Conservation (phyloP, 2,329 filamentous ascomycete genomes). For the Scytalidium lignicola region DNA sequence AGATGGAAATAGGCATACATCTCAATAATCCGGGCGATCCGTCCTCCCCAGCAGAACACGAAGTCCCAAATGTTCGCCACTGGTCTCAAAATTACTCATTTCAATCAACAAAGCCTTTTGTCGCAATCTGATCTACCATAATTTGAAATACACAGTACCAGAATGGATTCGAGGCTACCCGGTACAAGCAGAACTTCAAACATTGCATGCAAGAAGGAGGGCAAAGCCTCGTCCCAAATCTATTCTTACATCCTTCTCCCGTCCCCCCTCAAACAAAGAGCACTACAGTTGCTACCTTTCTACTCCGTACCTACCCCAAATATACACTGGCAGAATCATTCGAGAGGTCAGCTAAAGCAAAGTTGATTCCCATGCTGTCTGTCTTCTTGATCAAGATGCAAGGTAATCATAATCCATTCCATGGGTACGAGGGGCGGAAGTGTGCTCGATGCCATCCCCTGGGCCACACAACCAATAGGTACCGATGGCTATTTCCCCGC, state of each 20-base stretch:
- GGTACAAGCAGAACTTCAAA: background rate
- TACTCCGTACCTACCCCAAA: too few relatives aligned
- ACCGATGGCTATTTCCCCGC: slow-evolving; percentile 14
- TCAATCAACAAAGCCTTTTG: background rate
- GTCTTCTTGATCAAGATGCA: too few relatives aligned
- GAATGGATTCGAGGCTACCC: too few relatives aligned
- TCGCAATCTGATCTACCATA: too few relatives aligned
- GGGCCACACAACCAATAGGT: slow-evolving; percentile 20
- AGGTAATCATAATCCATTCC: slow-evolving; percentile 9
- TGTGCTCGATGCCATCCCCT: slow-evolving; percentile 11
- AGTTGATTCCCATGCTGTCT: background rate
- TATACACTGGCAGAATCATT: too few relatives aligned
- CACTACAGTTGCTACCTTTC: too few relatives aligned
- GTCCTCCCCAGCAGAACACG: slow-evolving; percentile 1
- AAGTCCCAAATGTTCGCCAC: background rate
- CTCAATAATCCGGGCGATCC: slow-evolving; percentile 3
- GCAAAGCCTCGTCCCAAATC: background rate
- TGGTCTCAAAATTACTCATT: background rate
- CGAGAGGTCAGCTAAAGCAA: too few relatives aligned
- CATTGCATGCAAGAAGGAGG: background rate
- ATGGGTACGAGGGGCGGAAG: slow-evolving; percentile 5
- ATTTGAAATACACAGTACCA: too few relatives aligned
- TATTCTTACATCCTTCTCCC: background rate
- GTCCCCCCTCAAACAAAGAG: background rate
- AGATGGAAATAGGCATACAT: background rate